A percentile compares a stretch with the other conserved stretches of the same genome.
These are phyloP conservation scores for Trametes cingulata DNA, from an alignment of 768 basidiomycete genomes.

Conservation along the genomic window DNA sequence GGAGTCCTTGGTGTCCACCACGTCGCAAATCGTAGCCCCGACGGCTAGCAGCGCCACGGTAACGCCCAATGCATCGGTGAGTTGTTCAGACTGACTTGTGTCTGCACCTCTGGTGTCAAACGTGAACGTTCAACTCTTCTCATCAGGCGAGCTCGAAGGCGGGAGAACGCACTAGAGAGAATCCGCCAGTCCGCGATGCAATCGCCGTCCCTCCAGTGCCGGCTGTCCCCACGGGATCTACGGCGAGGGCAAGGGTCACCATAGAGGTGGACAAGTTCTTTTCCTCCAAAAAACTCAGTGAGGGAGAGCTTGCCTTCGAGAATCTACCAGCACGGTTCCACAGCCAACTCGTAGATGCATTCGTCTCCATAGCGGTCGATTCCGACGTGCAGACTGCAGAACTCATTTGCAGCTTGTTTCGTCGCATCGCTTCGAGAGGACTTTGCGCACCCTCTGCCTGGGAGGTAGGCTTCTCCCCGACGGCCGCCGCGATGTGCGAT, in stretches of 20 bases:
- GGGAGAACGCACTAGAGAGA: too few relatives aligned
- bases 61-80: too few relatives aligned
- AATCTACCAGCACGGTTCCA: not conserved
- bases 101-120: too few relatives aligned
- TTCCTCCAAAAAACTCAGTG: not conserved
- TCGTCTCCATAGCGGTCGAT: not conserved
- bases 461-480: not conserved
- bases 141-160: too few relatives aligned
- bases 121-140: too few relatives aligned
- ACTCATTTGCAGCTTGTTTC: not conserved
- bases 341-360: not conserved
- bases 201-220: too few relatives aligned
- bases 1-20: too few relatives aligned
- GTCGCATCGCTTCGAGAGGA: not conserved
- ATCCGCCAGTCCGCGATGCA: too few relatives aligned
- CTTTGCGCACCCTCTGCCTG: not conserved
- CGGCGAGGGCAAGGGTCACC: not conserved
- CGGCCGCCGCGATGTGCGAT: not conserved
- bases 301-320: not conserved
- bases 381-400: not conserved
- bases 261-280: not conserved
- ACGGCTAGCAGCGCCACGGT: too few relatives aligned
- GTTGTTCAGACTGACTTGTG: too few relatives aligned
- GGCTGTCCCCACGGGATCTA: too few relatives aligned
- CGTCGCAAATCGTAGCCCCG: too few relatives aligned